Base-by-base conservation (phyloP, 1,139 yeast species). In the Candida dubliniensis region DNA sequence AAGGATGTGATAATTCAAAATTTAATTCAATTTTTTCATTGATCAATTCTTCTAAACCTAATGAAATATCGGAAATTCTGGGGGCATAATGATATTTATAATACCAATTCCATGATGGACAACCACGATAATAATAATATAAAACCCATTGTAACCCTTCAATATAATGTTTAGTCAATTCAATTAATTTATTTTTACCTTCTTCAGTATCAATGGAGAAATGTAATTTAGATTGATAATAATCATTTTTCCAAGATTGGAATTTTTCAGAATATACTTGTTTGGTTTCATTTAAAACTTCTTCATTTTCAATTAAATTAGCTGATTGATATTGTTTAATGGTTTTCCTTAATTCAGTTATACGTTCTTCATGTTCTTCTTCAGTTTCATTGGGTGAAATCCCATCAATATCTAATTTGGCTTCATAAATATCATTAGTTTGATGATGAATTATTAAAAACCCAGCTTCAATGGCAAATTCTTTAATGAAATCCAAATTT, bases 61-160 rank as follows among this genome's bases (percentile, higher is more conserved):
- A 70, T 27, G 77, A 66, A 51, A 91, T 76, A 64, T 91, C 98
- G 3, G 96, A 87, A 51, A 91, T 88, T 67, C 96, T 81, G 43
- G 98, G 98, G 10, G 98, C 80, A 64, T 91, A 91, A 63, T 91
- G 96, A 64, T 87, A 88, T 54, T 74, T 79, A 62, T 79, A 91
- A 61, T 81, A 91, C 97, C 97, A 91, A 45, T 88, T 85, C 98
- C 98, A 91, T 2, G 97, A 89, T 38, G 87, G 87, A 59, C 88
- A 84, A 23, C 97, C 98, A 55, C 79, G 79, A 60, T 89, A 91
- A 64, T 91, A 91, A 66, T 91, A 91, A 59, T 79, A 84, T 64
- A 91, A 73, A 12, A 91, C 97, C 98, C 98, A 91, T 66, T 91
- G 98, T 52, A 91, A 74, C 55, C 98, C 98, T 66, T 91, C 96